Base-by-base conservation (phyloP, 352 stramenopile genomes). In the Nothophytophthora sp. region DNA sequence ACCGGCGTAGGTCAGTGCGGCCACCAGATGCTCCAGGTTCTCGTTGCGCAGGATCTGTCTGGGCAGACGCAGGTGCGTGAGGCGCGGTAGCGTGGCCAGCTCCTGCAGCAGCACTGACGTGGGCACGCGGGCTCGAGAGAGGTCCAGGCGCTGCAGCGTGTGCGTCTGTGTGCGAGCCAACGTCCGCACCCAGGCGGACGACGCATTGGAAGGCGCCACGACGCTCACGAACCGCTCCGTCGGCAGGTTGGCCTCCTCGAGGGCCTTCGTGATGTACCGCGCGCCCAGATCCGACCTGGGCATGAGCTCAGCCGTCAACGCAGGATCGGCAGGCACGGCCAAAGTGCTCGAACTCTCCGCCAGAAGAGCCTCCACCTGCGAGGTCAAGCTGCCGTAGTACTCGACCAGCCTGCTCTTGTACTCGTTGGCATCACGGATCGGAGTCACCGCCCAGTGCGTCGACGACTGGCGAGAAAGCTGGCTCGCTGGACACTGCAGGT, bases 21-120 rank as follows among this genome's bases (percentile, higher is more conserved):
- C 73, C 32, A 93, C 52, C 18, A 91, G 76, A 54, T 86, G 76
- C 56, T 93, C 83, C 19, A 93, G 37, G 52, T 91, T 88, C 23
- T 90, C 76, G 20, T 86, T 67, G 1, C 80, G 72, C 32, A 90
- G 56, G 19, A 93, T 77, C 54, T 84, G 75, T 11, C 50, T 43
- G 0, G 83, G 80, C 15, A 93, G 50, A 6, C 79, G 75, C 25
- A 93, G 47, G 20, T 90, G 78, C 10, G 76, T 80, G 37, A 93
- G 52, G 25, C 67, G 70, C 20, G 73, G 65, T 20, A 93, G 51
- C 25, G 69, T 65, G 6, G 41, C 41, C 12, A 93, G 56, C 47
- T 88, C 78, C 24, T 66, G 64, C 25, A 93, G 55, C 29, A 93
- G 28, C 24, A 90, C 76, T 4, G 78, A 90, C 13, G 67, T 84